Evolutionary conservation across 441 rosid species (phyloP).

Genomic region (Croton laevigatus): DNA sequence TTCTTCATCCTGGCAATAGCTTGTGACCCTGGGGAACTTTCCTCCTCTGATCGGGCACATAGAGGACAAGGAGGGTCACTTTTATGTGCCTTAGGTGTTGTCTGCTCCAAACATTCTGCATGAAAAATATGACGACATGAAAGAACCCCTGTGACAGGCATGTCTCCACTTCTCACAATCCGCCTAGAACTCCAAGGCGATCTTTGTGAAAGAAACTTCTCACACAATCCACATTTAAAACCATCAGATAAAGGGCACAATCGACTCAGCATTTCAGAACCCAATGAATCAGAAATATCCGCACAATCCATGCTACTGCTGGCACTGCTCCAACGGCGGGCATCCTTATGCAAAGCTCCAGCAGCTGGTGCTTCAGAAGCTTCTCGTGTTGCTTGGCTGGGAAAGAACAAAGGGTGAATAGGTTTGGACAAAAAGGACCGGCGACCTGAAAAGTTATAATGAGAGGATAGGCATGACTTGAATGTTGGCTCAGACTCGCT

Average conservation of each 20-base stretch:
- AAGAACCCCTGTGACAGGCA: slow-evolving; percentile 59
- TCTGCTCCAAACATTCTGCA: slow-evolving; percentile 63
- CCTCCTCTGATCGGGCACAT: slow-evolving; percentile 40
- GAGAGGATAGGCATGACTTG: slow-evolving; percentile 38
- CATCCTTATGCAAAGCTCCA: slow-evolving; percentile 32
- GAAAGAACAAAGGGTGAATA: slow-evolving; percentile 49
- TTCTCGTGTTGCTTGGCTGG: slow-evolving; percentile 28
- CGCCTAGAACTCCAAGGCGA: slow-evolving; percentile 56
- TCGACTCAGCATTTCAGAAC: slow-evolving; percentile 37
- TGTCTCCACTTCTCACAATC: slow-evolving; percentile 51
- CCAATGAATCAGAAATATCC: slow-evolving; percentile 48
- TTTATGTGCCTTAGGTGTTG: slow-evolving; percentile 37
- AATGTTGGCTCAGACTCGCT: slow-evolving; percentile 42
- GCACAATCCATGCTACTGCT: slow-evolving; percentile 48
- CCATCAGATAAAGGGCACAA: slow-evolving; percentile 30
- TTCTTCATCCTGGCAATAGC: slow-evolving; percentile 26
- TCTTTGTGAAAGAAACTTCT: slow-evolving; percentile 49
- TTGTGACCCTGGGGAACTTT: slow-evolving; percentile 29
- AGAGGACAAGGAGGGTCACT: slow-evolving; percentile 59
- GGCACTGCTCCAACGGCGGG: slow-evolving; percentile 42
- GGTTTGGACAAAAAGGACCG: slow-evolving; percentile 58
- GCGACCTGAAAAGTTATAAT: slow-evolving; percentile 40
- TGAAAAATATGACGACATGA: slow-evolving; percentile 57
- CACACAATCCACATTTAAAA: slow-evolving; percentile 51
- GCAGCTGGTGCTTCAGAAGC: slow-evolving; percentile 20